phyloP scores from a whole-genome alignment of 148 eudicot genomes.

The Chenopodium album region DNA sequence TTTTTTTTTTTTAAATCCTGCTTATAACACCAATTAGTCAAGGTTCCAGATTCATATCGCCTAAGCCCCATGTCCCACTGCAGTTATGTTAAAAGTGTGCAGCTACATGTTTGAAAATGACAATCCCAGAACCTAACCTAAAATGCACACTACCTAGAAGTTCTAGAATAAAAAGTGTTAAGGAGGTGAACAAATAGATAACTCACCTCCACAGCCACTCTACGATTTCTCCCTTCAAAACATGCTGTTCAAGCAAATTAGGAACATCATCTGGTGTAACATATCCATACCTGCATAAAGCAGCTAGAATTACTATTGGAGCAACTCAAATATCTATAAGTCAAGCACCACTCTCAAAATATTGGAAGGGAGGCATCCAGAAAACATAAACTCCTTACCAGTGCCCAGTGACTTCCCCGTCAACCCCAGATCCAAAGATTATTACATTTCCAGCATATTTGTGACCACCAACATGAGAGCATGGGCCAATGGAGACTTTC shows the following conservation, averaged over 20 bases:
- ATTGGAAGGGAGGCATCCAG: slow-evolving; percentile 6
- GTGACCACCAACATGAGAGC: slow-evolving; percentile 98
- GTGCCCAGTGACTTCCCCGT: slow-evolving; percentile 70
- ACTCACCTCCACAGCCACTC: slow-evolving; percentile 88
- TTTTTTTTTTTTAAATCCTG: too few species aligned
- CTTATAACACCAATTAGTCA: not conserved
- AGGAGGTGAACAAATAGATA: slow-evolving; percentile 2
- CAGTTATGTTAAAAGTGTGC: not conserved
- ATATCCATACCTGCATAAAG: slow-evolving; percentile 82
- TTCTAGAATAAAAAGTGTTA: not conserved
- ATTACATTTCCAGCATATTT: slow-evolving; percentile 97
- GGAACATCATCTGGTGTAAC: slow-evolving; percentile 91
- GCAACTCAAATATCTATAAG: not conserved
- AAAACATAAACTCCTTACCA: slow-evolving; percentile 51
- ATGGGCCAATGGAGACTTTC: slow-evolving; percentile 85
- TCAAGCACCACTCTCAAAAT: not conserved
- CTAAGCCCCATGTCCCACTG: not conserved
- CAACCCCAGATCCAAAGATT: slow-evolving; percentile 63
- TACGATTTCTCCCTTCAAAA: slow-evolving; percentile 81
- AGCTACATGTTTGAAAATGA: too few species aligned
- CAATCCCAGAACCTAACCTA: not conserved
- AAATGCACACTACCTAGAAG: not conserved
- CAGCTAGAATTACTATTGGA: slow-evolving; percentile 6
- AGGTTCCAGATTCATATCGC: not conserved
- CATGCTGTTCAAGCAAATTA: slow-evolving; percentile 75